Conservation (phyloP, 2,329 filamentous ascomycete genomes). For the Claviceps africana region DNA sequence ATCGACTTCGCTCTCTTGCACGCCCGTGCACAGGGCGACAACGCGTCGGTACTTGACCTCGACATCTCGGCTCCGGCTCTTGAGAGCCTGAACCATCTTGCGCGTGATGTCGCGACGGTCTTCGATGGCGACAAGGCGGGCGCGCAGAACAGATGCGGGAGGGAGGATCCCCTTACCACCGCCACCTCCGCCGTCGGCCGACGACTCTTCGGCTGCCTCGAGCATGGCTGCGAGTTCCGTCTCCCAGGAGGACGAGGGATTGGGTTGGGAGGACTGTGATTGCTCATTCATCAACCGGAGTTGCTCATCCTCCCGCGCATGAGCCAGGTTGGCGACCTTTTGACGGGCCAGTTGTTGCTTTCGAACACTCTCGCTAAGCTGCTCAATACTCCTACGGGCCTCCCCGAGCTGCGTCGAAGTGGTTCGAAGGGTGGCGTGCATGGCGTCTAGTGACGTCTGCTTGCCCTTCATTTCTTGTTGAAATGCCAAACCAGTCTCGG, state of each 20-base stretch:
- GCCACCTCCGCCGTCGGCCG: conserved; percentile 20
- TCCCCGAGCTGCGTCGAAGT: conserved; percentile 67
- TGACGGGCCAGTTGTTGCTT: conserved; percentile 52
- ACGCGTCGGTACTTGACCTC: conserved; percentile 82
- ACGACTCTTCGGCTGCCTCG: conserved; percentile 26
- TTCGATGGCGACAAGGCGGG: conserved; percentile 56
- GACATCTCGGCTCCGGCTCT: conserved; percentile 67
- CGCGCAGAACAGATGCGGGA: conserved; percentile 45
- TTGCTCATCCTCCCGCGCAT: conserved; percentile 59
- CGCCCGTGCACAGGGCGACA: conserved; percentile 72
- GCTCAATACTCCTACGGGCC: conserved; percentile 59
- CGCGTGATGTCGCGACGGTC: conserved; percentile 53
- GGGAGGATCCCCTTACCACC: conserved; percentile 35
- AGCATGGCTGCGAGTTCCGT: conserved; percentile 36
- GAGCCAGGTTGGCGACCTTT: conserved; percentile 64
- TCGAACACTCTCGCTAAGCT: conserved; percentile 50
- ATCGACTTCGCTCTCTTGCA: conserved; percentile 67
- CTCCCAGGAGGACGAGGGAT: conserved; percentile 37
- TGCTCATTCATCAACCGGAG: conserved; percentile 30
- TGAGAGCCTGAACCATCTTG: conserved; percentile 54
- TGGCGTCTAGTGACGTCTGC: conserved; percentile 66
- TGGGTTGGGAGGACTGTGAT: conserved; percentile 26
- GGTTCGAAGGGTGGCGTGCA: conserved; percentile 68
- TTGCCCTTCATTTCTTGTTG: conserved; percentile 70
- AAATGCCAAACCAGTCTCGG: conserved; percentile 65